phyloP scores from a whole-genome alignment of 345 rosid genomes.

The Salix viminalis region DNA sequence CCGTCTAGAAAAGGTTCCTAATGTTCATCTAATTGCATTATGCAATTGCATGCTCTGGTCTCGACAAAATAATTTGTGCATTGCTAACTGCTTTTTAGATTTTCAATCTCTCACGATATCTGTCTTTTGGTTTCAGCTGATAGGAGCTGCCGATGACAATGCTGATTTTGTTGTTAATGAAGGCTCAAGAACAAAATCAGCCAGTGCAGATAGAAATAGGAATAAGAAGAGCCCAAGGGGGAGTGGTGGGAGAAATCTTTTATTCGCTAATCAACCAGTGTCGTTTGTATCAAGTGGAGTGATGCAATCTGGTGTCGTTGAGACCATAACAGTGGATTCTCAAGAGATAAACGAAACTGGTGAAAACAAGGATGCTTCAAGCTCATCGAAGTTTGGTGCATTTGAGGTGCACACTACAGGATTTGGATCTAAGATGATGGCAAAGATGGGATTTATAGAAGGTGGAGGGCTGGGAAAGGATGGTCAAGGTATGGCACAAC shows the following conservation, averaged over 20 bases:
- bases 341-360: slow-evolving; percentile 27
- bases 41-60: not conserved
- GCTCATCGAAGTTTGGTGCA: slow-evolving; percentile 47
- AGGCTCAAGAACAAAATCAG: slow-evolving; percentile 36
- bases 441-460: slow-evolving; percentile 78
- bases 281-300: slow-evolving; percentile 72
- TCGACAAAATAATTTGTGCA: not conserved
- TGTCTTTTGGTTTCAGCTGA: slow-evolving; percentile 45
- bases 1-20: slow-evolving; percentile 67
- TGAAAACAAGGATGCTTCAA: slow-evolving; percentile 28
- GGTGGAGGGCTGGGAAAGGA: slow-evolving; percentile 88
- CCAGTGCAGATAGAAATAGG: slow-evolving; percentile 29
- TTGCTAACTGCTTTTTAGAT: not conserved
- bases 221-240: slow-evolving; percentile 26
- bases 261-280: slow-evolving; percentile 66
- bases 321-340: slow-evolving; percentile 22
- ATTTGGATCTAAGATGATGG: slow-evolving; percentile 94
- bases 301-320: slow-evolving; percentile 48
- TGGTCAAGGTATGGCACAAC: slow-evolving; percentile 70
- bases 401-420: slow-evolving; percentile 90
- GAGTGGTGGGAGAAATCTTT: slow-evolving; percentile 35
- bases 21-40: not conserved
- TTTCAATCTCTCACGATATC: not conserved
- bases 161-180: slow-evolving; percentile 48
- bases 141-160: slow-evolving; percentile 65